Evolutionary conservation across 129 eudicot genomes (phyloP).

Genomic region (Pulicaria dysenterica): DNA sequence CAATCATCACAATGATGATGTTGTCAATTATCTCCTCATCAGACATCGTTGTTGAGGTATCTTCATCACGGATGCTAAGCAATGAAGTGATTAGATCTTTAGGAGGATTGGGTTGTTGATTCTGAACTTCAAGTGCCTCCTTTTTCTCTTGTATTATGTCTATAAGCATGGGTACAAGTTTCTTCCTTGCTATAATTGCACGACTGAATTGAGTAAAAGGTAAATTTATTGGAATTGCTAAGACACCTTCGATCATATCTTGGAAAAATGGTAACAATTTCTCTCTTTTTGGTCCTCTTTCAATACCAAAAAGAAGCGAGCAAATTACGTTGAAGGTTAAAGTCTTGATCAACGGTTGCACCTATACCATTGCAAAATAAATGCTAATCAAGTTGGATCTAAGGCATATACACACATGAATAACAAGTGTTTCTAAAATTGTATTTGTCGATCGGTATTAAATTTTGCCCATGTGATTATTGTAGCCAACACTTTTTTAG

Average conservation of each 20-base stretch:
- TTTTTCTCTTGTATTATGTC: slow-evolving; percentile 39
- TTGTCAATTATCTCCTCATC: slow-evolving; percentile 52
- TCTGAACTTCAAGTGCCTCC: slow-evolving; percentile 23
- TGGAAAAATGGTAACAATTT: slow-evolving; percentile 28
- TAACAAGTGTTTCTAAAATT: too few species aligned
- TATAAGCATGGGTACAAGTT: slow-evolving; percentile 22
- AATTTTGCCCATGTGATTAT: too few species aligned
- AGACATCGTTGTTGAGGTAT: slow-evolving; percentile 15
- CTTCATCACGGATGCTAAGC: slow-evolving; percentile 25
- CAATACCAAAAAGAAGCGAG: slow-evolving; percentile 39
- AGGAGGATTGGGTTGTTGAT: slow-evolving; percentile 12
- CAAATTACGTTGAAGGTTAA: slow-evolving; percentile 42
- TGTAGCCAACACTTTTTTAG: too few species aligned
- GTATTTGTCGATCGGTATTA: too few species aligned
- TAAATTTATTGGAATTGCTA: slow-evolving; percentile 38
- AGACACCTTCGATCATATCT: slow-evolving; percentile 18
- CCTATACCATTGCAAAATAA: slow-evolving; percentile 12
- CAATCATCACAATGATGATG: slow-evolving; percentile 23
- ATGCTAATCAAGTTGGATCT: neutral
- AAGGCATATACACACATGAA: too few species aligned
- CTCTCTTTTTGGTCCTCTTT: slow-evolving; percentile 37
- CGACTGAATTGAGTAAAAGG: slow-evolving; percentile 39
- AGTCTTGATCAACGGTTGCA: slow-evolving; percentile 38
- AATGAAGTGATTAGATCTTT: slow-evolving; percentile 46
- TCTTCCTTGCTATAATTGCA: slow-evolving; percentile 34